phyloP scores from a whole-genome alignment of 1,284 basidiomycete species.

The Austroboletus niveus region DNA sequence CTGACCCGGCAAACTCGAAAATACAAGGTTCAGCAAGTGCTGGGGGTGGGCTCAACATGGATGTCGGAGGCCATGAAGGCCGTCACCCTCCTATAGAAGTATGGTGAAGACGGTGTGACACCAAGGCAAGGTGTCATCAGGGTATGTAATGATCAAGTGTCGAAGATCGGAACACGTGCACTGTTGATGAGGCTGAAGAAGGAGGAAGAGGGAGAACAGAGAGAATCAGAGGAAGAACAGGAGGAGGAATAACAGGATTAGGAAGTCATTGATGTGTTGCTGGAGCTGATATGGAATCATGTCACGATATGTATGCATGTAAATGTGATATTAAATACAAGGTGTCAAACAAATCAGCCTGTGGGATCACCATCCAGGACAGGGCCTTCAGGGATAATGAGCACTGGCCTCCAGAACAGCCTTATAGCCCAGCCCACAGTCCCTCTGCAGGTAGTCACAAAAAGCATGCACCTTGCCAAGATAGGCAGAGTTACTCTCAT shows the following conservation, averaged over 20 bases:
- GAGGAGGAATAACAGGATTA: no score
- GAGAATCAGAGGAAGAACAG: no score
- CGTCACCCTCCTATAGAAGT: no score
- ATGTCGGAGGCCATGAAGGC: no score
- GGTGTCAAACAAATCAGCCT: no score
- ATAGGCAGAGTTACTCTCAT: constrained; percentile 7
- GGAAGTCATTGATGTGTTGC: no score
- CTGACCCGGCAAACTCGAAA: neutral
- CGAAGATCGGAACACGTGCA: neutral
- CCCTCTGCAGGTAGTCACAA: constrained; percentile 13
- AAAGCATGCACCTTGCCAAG: constrained; percentile 9
- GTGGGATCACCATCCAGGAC: no score
- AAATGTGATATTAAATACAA: no score
- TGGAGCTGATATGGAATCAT: no score
- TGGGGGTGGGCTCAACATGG: neutral
- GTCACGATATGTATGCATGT: no score
- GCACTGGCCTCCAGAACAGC: neutral
- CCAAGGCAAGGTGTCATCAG: no score
- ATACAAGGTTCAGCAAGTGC: neutral
- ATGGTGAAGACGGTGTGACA: no score
- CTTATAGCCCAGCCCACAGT: neutral
- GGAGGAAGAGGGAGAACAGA: neutral
- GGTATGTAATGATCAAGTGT: neutral
- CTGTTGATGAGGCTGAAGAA: neutral
- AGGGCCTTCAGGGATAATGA: neutral